Evolutionary conservation across 192 early-diverging fungal species (phyloP), one percentile per base, ranked within the genome.

Genomic region (Entomortierella parvispora): DNA sequence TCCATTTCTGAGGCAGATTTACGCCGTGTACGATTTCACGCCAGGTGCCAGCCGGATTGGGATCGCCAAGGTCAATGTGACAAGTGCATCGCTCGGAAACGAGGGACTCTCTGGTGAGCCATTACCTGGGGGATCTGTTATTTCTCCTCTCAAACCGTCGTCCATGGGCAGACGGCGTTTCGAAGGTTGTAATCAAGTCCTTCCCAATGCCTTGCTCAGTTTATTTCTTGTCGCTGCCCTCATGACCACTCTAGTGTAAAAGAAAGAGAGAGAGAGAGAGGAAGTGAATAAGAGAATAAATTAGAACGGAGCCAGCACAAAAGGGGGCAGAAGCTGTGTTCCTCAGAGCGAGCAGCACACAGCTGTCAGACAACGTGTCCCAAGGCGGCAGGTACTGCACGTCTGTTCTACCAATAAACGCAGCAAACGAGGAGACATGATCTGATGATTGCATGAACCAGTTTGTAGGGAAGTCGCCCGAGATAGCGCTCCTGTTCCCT

Each of bases 11-110:
- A 48, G 62, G 15, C 62, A 65, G 26, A 51, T 65, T 10, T 65
- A 65, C 17, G 23, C 62, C 12, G 62, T 65, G 8, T 65, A 65
- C 42, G 62, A 65, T 46, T 65, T 65, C 32, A 65, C 62, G 3
- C 62, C 62, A 3, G 62, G 62, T 0, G 37, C 40, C 2, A 54
- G 62, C 6, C 45, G 51, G 51, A 65, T 65, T 26, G 51, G 62
- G 2, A 26, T 65, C 23, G 62, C 51, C 28, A 42, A 45, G 17
- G 51, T 65, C 20, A 44, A 65, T 29, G n/a, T 65, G 22, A 65
- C 14, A 9, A 65, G 43, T 14, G 14, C 62, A 1, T 65, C 51
- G 4, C 42, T 65, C 1, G 62, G 51, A 1, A 42, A 65, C 42
- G 62, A 65, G 33, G 62, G 62, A n/a, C 50, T 64, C 25, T 64